Percentiles rank a stretch among this genome's conserved stretches.
phyloP scores from a whole-genome alignment of 2,329 filamentous ascomycete genomes.

The Coniochaeta ligniaria region DNA sequence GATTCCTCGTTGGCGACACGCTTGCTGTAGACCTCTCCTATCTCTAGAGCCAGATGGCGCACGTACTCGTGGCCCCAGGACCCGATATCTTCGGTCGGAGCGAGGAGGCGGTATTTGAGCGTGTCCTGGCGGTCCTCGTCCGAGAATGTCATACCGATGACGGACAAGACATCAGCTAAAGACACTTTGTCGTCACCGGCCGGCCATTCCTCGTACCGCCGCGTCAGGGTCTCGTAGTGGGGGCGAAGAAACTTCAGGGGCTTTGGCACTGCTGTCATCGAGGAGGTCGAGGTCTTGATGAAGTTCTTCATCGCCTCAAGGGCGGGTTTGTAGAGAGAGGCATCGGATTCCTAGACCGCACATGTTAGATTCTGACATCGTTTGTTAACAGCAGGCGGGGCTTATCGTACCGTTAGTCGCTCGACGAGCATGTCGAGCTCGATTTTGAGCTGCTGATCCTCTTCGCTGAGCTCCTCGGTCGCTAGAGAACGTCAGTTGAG shows the following conservation, averaged over 20 bases:
- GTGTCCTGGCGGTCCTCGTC: slow-evolving; percentile 95
- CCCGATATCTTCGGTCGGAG: slow-evolving; percentile 84
- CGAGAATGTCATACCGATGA: slow-evolving; percentile 97
- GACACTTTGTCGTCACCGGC: slow-evolving; percentile 78
- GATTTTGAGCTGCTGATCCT: slow-evolving; percentile 96
- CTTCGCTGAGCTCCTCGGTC: slow-evolving; percentile 88
- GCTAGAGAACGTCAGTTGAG: slow-evolving; percentile 22
- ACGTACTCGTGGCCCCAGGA: slow-evolving; percentile 99
- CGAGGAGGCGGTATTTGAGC: slow-evolving; percentile 86
- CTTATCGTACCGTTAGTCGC: slow-evolving; percentile 64
- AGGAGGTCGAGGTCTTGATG: slow-evolving; percentile 98
- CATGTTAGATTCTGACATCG: slow-evolving; percentile 14
- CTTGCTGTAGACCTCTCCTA: slow-evolving; percentile 89
- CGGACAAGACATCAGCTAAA: slow-evolving; percentile 90
- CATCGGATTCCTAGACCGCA: slow-evolving; percentile 66
- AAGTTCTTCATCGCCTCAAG: slow-evolving; percentile 95
- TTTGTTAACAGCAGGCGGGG: background rate
- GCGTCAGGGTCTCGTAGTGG: slow-evolving; percentile 85
- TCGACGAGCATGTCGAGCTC: slow-evolving; percentile 98
- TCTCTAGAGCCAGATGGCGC: slow-evolving; percentile 88
- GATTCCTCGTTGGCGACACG: slow-evolving; percentile 79
- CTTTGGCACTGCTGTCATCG: slow-evolving; percentile 98
- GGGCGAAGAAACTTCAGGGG: slow-evolving; percentile 96
- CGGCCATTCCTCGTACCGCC: slow-evolving; percentile 85
- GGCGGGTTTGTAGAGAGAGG: slow-evolving; percentile 81